phyloP scores from a whole-genome alignment of 2,329 filamentous ascomycete genomes.

The Arthrinium phaeospermum region DNA sequence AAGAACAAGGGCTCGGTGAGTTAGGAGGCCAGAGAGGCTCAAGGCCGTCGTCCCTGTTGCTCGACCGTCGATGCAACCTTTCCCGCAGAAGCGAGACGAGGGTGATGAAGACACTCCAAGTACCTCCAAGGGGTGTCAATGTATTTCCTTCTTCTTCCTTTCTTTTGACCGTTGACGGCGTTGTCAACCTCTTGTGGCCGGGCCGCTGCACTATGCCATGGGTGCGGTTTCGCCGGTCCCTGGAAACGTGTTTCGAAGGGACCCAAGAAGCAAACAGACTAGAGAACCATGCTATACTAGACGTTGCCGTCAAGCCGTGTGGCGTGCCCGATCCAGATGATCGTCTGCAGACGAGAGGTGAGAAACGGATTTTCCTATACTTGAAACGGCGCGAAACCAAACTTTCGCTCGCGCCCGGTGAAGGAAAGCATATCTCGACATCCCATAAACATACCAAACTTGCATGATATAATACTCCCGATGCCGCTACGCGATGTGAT shows the following conservation, averaged over 20 bases:
- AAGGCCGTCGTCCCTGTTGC: background rate
- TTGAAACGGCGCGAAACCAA: background rate
- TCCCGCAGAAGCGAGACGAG: background rate
- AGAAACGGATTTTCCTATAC: background rate
- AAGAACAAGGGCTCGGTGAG: background rate
- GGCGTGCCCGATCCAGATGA: background rate
- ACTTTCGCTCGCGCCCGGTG: background rate
- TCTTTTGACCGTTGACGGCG: background rate
- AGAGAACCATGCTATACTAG: background rate
- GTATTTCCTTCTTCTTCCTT: background rate
- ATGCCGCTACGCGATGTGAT: conserved; percentile 1
- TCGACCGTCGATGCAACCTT: background rate
- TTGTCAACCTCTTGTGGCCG: background rate
- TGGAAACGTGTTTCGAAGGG: background rate
- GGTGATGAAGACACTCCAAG: background rate
- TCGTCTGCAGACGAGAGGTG: background rate
- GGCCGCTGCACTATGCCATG: background rate
- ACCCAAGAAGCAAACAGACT: background rate
- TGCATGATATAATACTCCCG: background rate
- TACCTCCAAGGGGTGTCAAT: background rate
- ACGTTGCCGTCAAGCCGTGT: background rate
- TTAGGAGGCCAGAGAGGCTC: background rate
- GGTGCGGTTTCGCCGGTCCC: background rate
- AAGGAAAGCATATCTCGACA: background rate
- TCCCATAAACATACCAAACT: background rate